A percentile compares a stretch with the other conserved stretches of the same genome.
Evolutionary conservation across 257 asterid genomes (phyloP).

Genomic region (Jasminum sambac): DNA sequence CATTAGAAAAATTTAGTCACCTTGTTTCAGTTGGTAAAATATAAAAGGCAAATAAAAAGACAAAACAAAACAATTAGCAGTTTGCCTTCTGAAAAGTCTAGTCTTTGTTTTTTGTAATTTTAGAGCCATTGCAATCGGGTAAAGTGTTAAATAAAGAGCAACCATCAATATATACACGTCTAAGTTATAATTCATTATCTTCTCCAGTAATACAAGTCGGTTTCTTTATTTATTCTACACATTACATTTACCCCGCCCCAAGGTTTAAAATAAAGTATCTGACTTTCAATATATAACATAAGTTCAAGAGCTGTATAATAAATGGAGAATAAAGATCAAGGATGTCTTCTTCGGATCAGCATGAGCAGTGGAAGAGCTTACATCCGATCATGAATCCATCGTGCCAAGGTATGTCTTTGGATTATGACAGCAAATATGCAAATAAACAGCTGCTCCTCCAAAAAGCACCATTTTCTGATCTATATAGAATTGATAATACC

Average conservation of each 20-base stretch:
- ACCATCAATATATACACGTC: background rate
- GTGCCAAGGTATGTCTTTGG: constrained; percentile 56
- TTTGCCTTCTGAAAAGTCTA: constrained; percentile 62
- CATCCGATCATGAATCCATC: constrained; percentile 48
- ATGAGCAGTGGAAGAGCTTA: constrained; percentile 89
- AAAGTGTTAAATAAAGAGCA: constrained; percentile 21
- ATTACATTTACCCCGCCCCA: no score
- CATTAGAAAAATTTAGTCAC: no score
- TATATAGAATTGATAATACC: constrained; percentile 47
- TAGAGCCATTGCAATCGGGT: constrained; percentile 97
- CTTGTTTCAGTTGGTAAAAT: no score
- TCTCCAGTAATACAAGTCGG: background rate
- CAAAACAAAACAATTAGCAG: constrained; percentile 74
- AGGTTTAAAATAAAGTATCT: no score
- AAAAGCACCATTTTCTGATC: background rate
- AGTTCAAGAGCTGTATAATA: no score
- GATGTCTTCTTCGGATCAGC: constrained; percentile 89
- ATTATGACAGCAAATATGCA: background rate
- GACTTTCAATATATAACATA: no score
- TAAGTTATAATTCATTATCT: background rate
- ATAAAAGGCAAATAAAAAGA: no score
- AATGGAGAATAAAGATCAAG: no score
- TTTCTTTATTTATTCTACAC: no score
- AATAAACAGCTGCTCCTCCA: background rate
- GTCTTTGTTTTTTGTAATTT: constrained; percentile 74